Percentiles rank a stretch among this genome's conserved stretches.
phyloP scores from a whole-genome alignment of 2,329 filamentous ascomycete genomes.

The Talaromyces sp. region DNA sequence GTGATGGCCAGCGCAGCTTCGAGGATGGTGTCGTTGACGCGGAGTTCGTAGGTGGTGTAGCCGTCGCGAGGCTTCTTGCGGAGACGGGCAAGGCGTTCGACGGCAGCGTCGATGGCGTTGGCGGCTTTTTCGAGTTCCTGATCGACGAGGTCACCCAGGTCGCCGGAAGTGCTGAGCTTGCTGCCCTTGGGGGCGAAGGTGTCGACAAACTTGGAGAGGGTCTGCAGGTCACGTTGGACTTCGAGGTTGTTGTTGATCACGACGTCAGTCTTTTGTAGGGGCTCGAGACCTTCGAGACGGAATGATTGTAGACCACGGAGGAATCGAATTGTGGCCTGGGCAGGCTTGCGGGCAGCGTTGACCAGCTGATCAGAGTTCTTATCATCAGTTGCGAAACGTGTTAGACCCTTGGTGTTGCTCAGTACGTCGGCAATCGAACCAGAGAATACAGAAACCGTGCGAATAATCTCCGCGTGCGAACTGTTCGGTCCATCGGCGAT shows the following conservation, averaged over 20 bases:
- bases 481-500: constrained; percentile 94
- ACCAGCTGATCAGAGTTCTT: constrained; percentile 87
- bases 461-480: constrained; percentile 85
- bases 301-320: constrained; percentile 94
- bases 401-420: constrained; percentile 93
- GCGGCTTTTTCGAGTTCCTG: constrained; percentile 88
- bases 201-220: constrained; percentile 89
- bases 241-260: constrained; percentile 98
- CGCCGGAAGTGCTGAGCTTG: constrained; percentile 74
- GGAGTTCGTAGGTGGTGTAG: constrained; percentile 93
- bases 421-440: constrained; percentile 90
- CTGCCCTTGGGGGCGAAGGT: constrained; percentile 82
- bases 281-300: constrained; percentile 83
- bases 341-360: constrained; percentile 77
- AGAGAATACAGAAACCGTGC: constrained; percentile 84
- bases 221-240: constrained; percentile 89
- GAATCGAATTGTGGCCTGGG: constrained; percentile 84
- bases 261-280: constrained; percentile 90
- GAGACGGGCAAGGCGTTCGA: constrained; percentile 82
- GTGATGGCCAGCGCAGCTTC: constrained; percentile 92
- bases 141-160: constrained; percentile 90
- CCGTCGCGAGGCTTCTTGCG: constrained; percentile 95
- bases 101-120: constrained; percentile 89
- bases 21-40: constrained; percentile 91
- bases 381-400: constrained; percentile 87